Evolutionary conservation across 805 yeast species (phyloP), one percentile per base, ranked within the genome.

Genomic region (Barnettozyma vustinii): DNA sequence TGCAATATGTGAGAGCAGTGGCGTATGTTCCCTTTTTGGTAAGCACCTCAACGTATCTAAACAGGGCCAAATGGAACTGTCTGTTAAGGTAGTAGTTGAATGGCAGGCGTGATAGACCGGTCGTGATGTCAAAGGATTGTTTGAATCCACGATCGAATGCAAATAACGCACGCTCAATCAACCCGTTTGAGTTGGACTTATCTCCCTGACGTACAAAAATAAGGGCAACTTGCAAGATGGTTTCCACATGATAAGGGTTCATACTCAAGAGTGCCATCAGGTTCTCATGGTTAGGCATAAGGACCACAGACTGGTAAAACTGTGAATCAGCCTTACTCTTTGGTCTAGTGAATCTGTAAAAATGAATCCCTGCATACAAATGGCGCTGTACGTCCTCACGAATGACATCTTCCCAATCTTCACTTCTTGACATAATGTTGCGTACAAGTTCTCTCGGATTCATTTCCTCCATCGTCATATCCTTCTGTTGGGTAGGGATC

Each of bases 241-340:
- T 82, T 50, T 84, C 88, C 4, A 81, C 79, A 58, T 86, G 91
- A 60, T 88, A 89, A 2, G 95, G 95, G 52, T 71, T 68, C 56
- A 71, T 73, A 46, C 79, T 79, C 19, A 86, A 54, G 45, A 71
- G 66, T 25, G 69, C 70, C 53, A 87, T 76, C 47, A 89, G 65
- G 0, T 84, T 74, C 52, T 88, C 92, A 46, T 87, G 91, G 60
- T 89, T 91, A 0, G 94, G 90, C n/a, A 81, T 78, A 52, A 84
- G 65, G 5, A 81, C 83, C 13, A 82, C 84, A 5, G 85, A 76
- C 6, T 84, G 72, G 60, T 77, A 84, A 58, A 84, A 85, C 48
- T 71, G 74, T 0, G 74, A 66, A 53, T 69, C 64, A 39, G 61
- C 37, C 53, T 67, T 48, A 36, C 60, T 46, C 45, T 76, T 79